phyloP scores from a whole-genome alignment of 2,329 filamentous ascomycete species.

The Biscogniauxia mediterranea region DNA sequence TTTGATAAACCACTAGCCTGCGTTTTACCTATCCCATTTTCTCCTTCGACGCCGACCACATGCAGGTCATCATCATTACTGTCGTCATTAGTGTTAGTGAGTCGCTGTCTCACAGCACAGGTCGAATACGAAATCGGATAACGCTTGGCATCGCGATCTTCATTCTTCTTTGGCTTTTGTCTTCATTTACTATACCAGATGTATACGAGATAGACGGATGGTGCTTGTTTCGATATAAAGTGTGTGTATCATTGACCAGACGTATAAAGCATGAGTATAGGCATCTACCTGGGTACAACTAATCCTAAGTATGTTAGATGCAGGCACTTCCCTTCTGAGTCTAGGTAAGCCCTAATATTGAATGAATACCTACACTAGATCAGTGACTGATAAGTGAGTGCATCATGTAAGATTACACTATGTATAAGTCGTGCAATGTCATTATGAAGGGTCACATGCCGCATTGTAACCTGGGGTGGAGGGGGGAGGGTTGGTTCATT shows the following conservation, averaged over 20 bases:
- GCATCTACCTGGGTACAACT: too few species aligned
- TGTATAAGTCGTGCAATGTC: not conserved
- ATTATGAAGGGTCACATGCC: conserved; percentile 9
- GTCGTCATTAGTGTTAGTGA: conserved; percentile 4
- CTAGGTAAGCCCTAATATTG: not conserved
- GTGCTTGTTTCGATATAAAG: not conserved
- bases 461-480: conserved; percentile 18
- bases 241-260: too few species aligned
- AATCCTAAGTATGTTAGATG: not conserved
- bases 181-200: not conserved
- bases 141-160: conserved; percentile 4
- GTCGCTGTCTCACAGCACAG: conserved; percentile 18
- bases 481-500: not conserved
- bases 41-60: not conserved
- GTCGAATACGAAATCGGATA: conserved; percentile 10
- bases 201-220: not conserved
- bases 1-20: conserved; percentile 4
- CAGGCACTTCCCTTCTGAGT: not conserved
- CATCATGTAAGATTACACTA: not conserved
- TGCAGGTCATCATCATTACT: conserved; percentile 3
- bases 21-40: not conserved
- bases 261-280: not conserved
- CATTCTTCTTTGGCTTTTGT: not conserved
- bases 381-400: not conserved
- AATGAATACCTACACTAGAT: not conserved